Evolutionary conservation across 768 basidiomycete genomes (phyloP), one percentile per base, ranked within the genome.

Genomic region (Chalciporus sphaerocephalus): DNA sequence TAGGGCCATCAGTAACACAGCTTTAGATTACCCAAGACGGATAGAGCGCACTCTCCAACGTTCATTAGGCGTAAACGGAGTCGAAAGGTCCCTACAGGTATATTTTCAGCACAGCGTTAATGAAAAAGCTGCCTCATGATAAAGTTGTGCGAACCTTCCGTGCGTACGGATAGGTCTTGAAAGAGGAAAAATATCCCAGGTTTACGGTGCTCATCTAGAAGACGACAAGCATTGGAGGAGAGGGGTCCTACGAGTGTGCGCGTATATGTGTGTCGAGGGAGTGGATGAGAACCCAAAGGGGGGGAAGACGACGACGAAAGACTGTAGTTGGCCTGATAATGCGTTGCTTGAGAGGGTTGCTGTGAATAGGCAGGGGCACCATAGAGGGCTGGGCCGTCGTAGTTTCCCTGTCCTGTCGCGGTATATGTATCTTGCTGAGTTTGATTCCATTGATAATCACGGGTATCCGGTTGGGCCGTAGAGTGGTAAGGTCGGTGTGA

Each of bases 161-260:
- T 94, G 46, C 94, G 80, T 38, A 97, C 87, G 37, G 90, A 92
- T 42, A 97, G 69, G 69, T 96, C 94, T 63, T 92, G 92, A 69
- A 94, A 92, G 50, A 96, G 82, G 71, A 96, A 97, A 67, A 92
- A 97, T 51, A 96, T 85, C 6, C 93, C 94, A 40, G 80, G 76
- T 51, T 84, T 82, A 50, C 87, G 84, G 64, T 92, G 81, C 59
- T 92, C 88, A 61, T 95, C 92, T 46, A 81, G 69, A 40, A 96
- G 74, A 40, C 85, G 81, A 64, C 85, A 87, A 13, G 91, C 93
- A 61, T 90, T 89, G 23, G 91, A 82, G 15, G 86, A 86, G 13
- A 95, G 74, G 1, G 92, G 88, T 8, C 94, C 94, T 46, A 96
- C 90, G 6, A 96, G 79, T 2, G 92, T 93, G 42, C 92, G 79